Evolutionary conservation across 2,329 filamentous ascomycete genomes (phyloP), one percentile per base, ranked within the genome.

Genomic region (Calonectria fujianensis): DNA sequence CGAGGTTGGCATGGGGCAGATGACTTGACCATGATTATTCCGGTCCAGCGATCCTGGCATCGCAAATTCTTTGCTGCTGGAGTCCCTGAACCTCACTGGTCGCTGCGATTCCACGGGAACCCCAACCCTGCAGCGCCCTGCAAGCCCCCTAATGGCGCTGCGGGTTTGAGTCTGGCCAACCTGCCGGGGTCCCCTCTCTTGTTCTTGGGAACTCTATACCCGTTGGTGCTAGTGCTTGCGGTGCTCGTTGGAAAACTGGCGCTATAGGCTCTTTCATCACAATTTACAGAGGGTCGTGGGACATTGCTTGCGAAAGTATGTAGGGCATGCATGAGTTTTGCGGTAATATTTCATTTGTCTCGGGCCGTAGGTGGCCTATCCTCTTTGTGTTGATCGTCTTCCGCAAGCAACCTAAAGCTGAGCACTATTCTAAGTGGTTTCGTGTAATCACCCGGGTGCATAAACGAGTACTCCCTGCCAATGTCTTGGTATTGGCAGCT

Each of bases 261-360:
- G 13, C n/a, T 24, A 18, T 10, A 37, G 1, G 3, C 29, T n/a
- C 31, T 59, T 24, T n/a, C 18, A 16, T 16, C 4, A 8, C 13
- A 18, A n/a, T 59, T 37, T 37, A 27, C 35, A 39, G 32, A 59
- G 10, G 32, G 11, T 24, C n/a, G 13, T 39, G 11, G 9, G n/a
- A 11, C 11, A n/a, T 27, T 6, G 31, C n/a, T 59, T 59, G 54
- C 10, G 18, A 37, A n/a, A 35, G 8, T n/a, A 16, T 59, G 10
- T 16, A 61, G 35, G n/a, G 24, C 54, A 61, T 37, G 18, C 54
- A 61, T 37, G 18, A 13, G 11, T 35, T 32, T 61, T 35, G 57
- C 57, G 57, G 57, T 24, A 61, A 27, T 61, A 41, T 39, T 61
- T 14, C 14, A 61, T 10, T n/a, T 61, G 57, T 61, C 32, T 29